Base-by-base conservation (phyloP, 2,329 filamentous ascomycete species). In the Aureobasidium sp. region DNA sequence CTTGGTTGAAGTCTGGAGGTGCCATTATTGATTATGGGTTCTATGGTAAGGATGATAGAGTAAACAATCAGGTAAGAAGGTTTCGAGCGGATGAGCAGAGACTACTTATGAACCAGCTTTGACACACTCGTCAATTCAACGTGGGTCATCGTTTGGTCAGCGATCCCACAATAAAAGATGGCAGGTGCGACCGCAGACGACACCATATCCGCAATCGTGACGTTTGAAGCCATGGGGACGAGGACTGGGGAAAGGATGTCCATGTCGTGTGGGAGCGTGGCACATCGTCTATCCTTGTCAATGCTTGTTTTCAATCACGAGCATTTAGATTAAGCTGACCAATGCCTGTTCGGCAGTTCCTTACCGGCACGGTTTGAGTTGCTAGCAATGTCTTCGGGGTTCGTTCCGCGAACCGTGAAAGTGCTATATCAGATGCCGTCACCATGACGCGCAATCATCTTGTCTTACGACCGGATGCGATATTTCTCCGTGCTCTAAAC, bases 151-250 rank as follows among this genome's bases (percentile, higher is more conserved):
- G 13, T 57, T 37, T 36, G 41, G 27, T 57, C 53, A 46, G 52
- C 36, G 20, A 44, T 32, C 15, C 24, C 37, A 26, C 20, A n/a
- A 12, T 13, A 15, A 17, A 13, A n/a, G 10, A 36, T 12, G n/a
- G 53, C 27, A 57, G 27, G 53, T 46, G 12, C 39, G 29, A 57
- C 26, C 37, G 37, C 9, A 55, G 13, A 41, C 51, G 37, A 46
- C 27, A 46, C 46, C 15, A n/a, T 34, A 57, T 27, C 39, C 39
- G 53, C 53, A 57, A 57, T 57, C n/a, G 53, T 57, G 53, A 57
- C 41, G 53, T 55, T 44, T 17, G 37, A 56, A 34, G n/a, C 20
- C 43, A 17, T 56, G 39, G 52, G 53, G 26, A 48, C n/a, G 39
- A 36, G 20, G 26, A 15, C 53, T 43, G 51, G 51, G 37, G 51